A percentile compares a stretch with the other conserved stretches of the same genome.
phyloP scores from a whole-genome alignment of 2,329 filamentous ascomycete genomes.

The Fusarium sp. region DNA sequence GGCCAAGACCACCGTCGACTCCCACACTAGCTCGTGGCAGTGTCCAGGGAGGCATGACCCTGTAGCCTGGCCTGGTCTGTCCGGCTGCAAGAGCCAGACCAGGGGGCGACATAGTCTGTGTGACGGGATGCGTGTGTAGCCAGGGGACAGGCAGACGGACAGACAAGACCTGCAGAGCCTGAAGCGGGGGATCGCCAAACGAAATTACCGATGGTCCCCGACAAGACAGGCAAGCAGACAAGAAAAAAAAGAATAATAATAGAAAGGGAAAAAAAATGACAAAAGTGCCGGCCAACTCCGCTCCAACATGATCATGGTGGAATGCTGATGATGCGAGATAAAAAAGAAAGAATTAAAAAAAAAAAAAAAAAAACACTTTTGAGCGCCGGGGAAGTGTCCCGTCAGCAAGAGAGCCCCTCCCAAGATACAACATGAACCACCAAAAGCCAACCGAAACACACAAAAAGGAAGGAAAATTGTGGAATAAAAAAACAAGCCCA shows the following conservation, averaged over 20 bases:
- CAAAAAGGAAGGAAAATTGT: neutral
- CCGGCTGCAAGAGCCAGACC: slow-evolving; percentile 4
- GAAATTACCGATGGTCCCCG: slow-evolving; percentile 2
- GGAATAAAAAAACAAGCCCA: slow-evolving; percentile 19
- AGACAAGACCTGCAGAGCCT: neutral
- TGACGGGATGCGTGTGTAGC: slow-evolving; percentile 2
- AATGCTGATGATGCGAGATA: slow-evolving; percentile 35
- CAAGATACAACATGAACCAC: slow-evolving; percentile 22
- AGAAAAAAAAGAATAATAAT: slow-evolving; percentile 7
- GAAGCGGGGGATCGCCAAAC: slow-evolving; percentile 8
- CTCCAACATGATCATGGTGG: slow-evolving; percentile 19
- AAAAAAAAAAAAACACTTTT: slow-evolving; percentile 37
- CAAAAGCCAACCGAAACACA: neutral
- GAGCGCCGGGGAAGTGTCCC: slow-evolving; percentile 36
- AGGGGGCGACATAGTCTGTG: slow-evolving; percentile 11
- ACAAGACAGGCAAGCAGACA: slow-evolving; percentile 3
- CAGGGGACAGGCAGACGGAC: neutral
- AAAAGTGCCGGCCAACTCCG: slow-evolving; percentile 33
- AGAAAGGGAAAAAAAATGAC: neutral
- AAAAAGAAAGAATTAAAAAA: neutral
- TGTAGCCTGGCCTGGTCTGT: neutral
- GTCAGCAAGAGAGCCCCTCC: slow-evolving; percentile 11
- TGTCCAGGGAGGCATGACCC: slow-evolving; percentile 9
- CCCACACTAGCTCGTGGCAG: slow-evolving; percentile 9
- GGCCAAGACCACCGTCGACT: slow-evolving; percentile 4